These are phyloP conservation scores for Yamadazyma friedrichii DNA, from an alignment of 1,139 yeast species.

Conservation along the genomic window DNA sequence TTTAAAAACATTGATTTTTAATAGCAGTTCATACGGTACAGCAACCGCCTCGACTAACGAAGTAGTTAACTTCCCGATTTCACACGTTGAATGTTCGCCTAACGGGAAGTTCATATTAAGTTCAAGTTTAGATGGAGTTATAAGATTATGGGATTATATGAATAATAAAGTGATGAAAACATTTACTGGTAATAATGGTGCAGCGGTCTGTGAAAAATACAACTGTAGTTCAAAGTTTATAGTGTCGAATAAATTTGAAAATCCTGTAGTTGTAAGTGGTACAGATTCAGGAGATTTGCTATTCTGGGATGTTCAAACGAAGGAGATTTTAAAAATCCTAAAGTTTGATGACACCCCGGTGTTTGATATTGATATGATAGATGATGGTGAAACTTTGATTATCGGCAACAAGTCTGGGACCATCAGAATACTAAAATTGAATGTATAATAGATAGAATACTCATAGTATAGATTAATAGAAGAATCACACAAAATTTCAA, in stretches of 20 bases:
- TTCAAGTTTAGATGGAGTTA: constrained; percentile 75
- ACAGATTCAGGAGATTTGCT: constrained; percentile 59
- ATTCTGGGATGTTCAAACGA: constrained; percentile 76
- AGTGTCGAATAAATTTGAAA: constrained; percentile 16
- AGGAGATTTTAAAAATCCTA: constrained; percentile 44
- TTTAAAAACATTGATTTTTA: constrained; percentile 78
- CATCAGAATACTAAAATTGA: constrained; percentile 13
- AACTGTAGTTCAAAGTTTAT: constrained; percentile 52
- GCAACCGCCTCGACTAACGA: constrained; percentile 59
- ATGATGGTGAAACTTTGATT: constrained; percentile 38
- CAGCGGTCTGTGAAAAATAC: constrained; percentile 42
- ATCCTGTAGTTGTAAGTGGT: constrained; percentile 60
- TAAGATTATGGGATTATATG: constrained; percentile 82
- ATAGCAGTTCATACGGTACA: constrained; percentile 56
- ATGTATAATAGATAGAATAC: constrained; percentile 3
- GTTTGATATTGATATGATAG: constrained; percentile 44
- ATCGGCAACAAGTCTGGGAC: constrained; percentile 32
- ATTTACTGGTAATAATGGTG: constrained; percentile 40
- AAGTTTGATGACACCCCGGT: constrained; percentile 38
- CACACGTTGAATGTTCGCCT: constrained; percentile 71
- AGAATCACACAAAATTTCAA: too few relatives aligned
- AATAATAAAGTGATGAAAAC: constrained; percentile 77
- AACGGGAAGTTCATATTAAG: constrained; percentile 81
- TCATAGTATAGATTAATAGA: constrained; percentile 5
- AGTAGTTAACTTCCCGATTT: constrained; percentile 61